Evolutionary conservation across 2,329 filamentous ascomycete genomes (phyloP), one percentile per base, ranked within the genome.

Genomic region (Alternaria triticimaculans): DNA sequence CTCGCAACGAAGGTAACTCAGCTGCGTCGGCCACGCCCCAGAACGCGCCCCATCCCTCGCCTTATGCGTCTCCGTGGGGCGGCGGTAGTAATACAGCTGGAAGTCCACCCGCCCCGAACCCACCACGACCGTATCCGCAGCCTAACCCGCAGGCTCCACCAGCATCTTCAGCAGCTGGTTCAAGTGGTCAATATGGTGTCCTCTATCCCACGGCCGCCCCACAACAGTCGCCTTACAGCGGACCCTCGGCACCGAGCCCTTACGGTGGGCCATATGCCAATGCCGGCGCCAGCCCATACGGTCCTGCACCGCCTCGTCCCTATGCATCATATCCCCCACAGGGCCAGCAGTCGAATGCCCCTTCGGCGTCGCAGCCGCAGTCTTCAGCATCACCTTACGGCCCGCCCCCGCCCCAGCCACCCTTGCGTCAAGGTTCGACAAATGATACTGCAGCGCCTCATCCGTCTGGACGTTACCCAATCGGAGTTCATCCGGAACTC

Each of bases 31-130:
- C 72, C 28, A 66, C 72, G 28, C 60, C 76, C n/a, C 75, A 76
- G 45, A 62, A 68, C 41, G 72, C 69, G 2, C 69, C 76, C 9
- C 68, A 71, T 28, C 71, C 75, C 20, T 78, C 77, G 9, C 76
- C 78, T 14, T 79, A 79, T 50, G 73, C 76, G 4, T 80, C 78
- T 11, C 78, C 78, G 4, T 80, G 77, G 78, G 77, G 71, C 21
- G 76, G 76, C 41, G 76, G 76, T 4, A 72, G 76, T 3, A 74
- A 73, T 46, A 56, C 69, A 12, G 70, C 71, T 43, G 73, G 72
- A n/a, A 75, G 72, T 37, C 73, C 74, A 21, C 48, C 70, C 21
- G 69, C 63, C 20, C 67, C 68, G 41, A 71, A 69, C 55, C 69
- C 75, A 21, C 72, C 75, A n/a, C 73, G 72, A 3, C 73, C 78